Evolutionary conservation across 768 basidiomycete genomes (phyloP).

Genomic region (Suillus spraguei): DNA sequence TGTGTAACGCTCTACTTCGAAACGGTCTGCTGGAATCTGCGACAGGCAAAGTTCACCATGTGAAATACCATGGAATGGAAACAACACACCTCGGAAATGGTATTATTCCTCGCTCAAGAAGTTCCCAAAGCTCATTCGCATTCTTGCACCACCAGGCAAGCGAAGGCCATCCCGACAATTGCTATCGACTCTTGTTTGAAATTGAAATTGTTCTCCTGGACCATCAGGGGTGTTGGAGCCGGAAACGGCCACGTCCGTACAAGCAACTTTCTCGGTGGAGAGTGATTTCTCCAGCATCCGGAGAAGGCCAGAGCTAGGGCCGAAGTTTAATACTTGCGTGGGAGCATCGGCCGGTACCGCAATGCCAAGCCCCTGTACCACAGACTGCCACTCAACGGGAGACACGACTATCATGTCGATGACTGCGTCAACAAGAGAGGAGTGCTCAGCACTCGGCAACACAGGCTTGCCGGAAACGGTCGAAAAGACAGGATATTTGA

Average conservation of each 20-base stretch:
- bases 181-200: slow-evolving; percentile 57
- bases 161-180: slow-evolving; percentile 72
- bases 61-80: slow-evolving; percentile 1
- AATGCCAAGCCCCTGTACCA: slow-evolving; percentile 34
- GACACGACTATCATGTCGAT: slow-evolving; percentile 44
- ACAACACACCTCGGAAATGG: slow-evolving; percentile 52
- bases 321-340: slow-evolving; percentile 50
- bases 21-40: slow-evolving; percentile 66
- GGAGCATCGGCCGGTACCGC: slow-evolving; percentile 16
- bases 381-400: slow-evolving; percentile 55
- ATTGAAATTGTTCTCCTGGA: slow-evolving; percentile 15
- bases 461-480: slow-evolving; percentile 45
- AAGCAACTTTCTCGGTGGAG: slow-evolving; percentile 21
- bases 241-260: slow-evolving; percentile 19
- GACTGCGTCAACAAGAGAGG: slow-evolving; percentile 42
- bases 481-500: slow-evolving; percentile 51
- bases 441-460: slow-evolving; percentile 20
- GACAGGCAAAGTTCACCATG: slow-evolving; percentile 12
- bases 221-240: background rate
- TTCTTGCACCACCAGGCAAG: slow-evolving; percentile 55
- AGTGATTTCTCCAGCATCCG: slow-evolving; percentile 42
- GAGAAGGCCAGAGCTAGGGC: slow-evolving; percentile 45
- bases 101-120: slow-evolving; percentile 60
- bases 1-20: slow-evolving; percentile 47
- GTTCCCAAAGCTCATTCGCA: slow-evolving; percentile 53